Evolutionary conservation across 495 filamentous ascomycete genomes (phyloP).

Genomic region (Penicillium odoratum): DNA sequence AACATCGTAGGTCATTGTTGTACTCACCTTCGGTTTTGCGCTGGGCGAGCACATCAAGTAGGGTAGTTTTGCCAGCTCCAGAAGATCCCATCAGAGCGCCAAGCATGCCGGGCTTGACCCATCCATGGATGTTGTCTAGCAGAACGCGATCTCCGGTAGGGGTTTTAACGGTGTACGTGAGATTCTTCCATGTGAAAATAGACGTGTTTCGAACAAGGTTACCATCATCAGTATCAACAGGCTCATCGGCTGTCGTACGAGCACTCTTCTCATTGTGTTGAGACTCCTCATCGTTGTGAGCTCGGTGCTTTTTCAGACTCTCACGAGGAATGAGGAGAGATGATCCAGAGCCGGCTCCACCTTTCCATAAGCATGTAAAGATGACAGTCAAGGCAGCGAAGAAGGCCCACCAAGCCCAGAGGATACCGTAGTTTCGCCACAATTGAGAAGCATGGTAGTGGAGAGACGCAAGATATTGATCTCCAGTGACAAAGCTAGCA

Average conservation of each 20-base stretch:
- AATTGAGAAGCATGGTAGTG: conserved; percentile 45
- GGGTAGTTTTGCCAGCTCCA: conserved; percentile 62
- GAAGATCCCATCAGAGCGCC: conserved; percentile 70
- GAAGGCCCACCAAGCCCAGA: conserved; percentile 45
- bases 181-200: conserved; percentile 62
- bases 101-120: conserved; percentile 86
- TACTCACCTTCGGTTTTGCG: conserved; percentile 70
- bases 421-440: conserved; percentile 47
- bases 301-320: conserved; percentile 26
- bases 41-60: conserved; percentile 54
- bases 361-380: conserved; percentile 36
- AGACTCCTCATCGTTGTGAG: conserved; percentile 25
- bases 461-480: conserved; percentile 48
- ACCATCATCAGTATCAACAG: background rate
- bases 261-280: background rate
- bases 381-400: conserved; percentile 36
- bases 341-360: conserved; percentile 24
- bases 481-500: conserved; percentile 42
- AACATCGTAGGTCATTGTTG: too few relatives aligned
- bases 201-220: conserved; percentile 50
- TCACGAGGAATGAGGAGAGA: conserved; percentile 42
- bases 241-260: conserved; percentile 14
- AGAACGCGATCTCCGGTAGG: conserved; percentile 47
- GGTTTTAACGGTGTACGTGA: conserved; percentile 54
- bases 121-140: conserved; percentile 81